Conservation (phyloP, 2,329 filamentous ascomycete genomes). For the Stachybotrys echinatus region DNA sequence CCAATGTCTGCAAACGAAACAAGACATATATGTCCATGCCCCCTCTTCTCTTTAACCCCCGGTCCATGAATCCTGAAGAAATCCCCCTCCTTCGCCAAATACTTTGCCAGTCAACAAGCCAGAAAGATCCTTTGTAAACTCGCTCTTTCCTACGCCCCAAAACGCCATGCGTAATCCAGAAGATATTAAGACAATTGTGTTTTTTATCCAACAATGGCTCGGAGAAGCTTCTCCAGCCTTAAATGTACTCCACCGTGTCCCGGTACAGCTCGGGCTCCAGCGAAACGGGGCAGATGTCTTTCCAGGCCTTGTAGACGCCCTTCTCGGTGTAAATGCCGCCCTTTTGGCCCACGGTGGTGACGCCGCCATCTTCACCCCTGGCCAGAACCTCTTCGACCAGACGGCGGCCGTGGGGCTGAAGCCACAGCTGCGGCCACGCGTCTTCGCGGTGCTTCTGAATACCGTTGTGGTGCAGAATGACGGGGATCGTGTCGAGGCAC, state of each 20-base stretch:
- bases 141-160: not conserved
- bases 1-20: not conserved
- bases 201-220: not conserved
- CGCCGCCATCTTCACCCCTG: not conserved
- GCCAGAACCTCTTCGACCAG: not conserved
- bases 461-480: slow-evolving; percentile 22
- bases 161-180: not conserved
- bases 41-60: too few relatives aligned
- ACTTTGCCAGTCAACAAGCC: not conserved
- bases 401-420: slow-evolving; percentile 1
- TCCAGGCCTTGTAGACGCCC: slow-evolving; percentile 13
- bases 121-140: not conserved
- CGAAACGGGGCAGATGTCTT: slow-evolving; percentile 15
- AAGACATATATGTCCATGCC: not conserved
- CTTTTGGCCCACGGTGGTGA: not conserved
- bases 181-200: not conserved
- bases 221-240: not conserved
- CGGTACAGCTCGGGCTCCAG: slow-evolving; percentile 18
- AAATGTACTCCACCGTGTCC: slow-evolving; percentile 6
- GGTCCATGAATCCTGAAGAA: not conserved
- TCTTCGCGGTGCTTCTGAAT: slow-evolving; percentile 9
- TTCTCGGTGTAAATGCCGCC: slow-evolving; percentile 10
- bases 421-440: slow-evolving; percentile 1
- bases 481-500: slow-evolving; percentile 19
- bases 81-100: not conserved